Percentiles rank a stretch among this genome's conserved stretches.
Conservation (phyloP, 2,329 filamentous ascomycete genomes). For the Aspergillus quadrilineatus region DNA sequence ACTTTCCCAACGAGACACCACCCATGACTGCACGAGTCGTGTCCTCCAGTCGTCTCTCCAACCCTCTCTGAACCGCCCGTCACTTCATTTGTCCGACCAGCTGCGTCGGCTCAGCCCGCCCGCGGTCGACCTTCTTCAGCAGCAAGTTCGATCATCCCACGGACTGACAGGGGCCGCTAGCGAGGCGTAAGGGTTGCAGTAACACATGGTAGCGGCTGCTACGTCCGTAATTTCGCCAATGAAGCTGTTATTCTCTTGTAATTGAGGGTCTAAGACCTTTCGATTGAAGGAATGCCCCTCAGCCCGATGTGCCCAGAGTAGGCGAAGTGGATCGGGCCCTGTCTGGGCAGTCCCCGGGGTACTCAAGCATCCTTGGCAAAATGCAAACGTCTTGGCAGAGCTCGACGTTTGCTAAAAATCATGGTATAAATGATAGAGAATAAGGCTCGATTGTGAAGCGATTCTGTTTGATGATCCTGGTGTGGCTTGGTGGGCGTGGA, state of each 20-base stretch:
- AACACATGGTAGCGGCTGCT: neutral
- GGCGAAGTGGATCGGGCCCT: neutral
- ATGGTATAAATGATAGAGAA: neutral
- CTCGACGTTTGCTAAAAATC: neutral
- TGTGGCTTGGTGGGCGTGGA: neutral
- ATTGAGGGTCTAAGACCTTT: neutral
- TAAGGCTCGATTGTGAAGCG: no score
- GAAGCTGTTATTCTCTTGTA: neutral
- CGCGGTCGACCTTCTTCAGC: no score
- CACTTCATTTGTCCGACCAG: no score
- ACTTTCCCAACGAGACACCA: neutral
- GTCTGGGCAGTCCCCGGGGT: conserved; percentile 16
- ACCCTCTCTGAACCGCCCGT: no score
- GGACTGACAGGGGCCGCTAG: neutral
- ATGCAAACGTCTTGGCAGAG: conserved; percentile 11
- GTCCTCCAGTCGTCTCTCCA: neutral
- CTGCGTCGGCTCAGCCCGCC: neutral
- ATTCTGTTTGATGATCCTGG: neutral
- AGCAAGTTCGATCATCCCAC: neutral
- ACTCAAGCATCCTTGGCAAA: conserved; percentile 19
- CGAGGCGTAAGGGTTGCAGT: neutral
- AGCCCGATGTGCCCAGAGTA: neutral
- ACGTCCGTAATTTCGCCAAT: neutral
- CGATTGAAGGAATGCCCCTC: neutral
- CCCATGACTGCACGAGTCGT: neutral